Percentiles rank a stretch among this genome's conserved stretches.
Conservation (phyloP, 495 filamentous ascomycete species). For the Penicillium silybi region DNA sequence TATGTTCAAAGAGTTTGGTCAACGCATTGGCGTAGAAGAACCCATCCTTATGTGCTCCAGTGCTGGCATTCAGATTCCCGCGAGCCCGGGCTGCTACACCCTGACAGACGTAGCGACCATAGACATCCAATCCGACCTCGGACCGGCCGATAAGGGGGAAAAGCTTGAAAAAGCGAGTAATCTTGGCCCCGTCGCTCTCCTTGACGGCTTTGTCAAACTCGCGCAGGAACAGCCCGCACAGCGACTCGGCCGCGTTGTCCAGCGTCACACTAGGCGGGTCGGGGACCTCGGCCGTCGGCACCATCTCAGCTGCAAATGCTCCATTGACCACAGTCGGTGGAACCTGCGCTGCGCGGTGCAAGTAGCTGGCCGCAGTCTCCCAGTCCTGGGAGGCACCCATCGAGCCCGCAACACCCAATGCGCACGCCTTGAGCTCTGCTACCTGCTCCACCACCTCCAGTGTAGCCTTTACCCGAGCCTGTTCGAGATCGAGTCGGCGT, state of each 20-base stretch:
- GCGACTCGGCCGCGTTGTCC: conserved; percentile 76
- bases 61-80: conserved; percentile 64
- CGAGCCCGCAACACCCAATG: conserved; percentile 88
- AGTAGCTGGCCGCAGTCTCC: conserved; percentile 90
- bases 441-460: conserved; percentile 93
- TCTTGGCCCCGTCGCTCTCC: conserved; percentile 76
- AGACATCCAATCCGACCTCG: conserved; percentile 87
- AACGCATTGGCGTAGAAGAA: conserved; percentile 91
- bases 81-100: conserved; percentile 83
- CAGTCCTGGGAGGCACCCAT: conserved; percentile 99
- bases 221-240: conserved; percentile 84
- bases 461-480: conserved; percentile 83
- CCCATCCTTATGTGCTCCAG: conserved; percentile 61
- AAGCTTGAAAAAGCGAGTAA: conserved; percentile 96
- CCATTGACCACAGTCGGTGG: conserved; percentile 74
- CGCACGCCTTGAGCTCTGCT: conserved; percentile 90
- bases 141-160: conserved; percentile 92
- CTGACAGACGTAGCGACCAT: conserved; percentile 91
- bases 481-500: conserved; percentile 80
- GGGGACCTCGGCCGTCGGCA: conserved; percentile 92
- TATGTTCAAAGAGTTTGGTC: conserved; percentile 93
- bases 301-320: conserved; percentile 86
- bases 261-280: conserved; percentile 86
- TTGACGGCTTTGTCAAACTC: conserved; percentile 92
- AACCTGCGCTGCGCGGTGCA: conserved; percentile 75